Evolutionary conservation across 306 rosid genomes (phyloP).

Genomic region (Clitoria ternatea): DNA sequence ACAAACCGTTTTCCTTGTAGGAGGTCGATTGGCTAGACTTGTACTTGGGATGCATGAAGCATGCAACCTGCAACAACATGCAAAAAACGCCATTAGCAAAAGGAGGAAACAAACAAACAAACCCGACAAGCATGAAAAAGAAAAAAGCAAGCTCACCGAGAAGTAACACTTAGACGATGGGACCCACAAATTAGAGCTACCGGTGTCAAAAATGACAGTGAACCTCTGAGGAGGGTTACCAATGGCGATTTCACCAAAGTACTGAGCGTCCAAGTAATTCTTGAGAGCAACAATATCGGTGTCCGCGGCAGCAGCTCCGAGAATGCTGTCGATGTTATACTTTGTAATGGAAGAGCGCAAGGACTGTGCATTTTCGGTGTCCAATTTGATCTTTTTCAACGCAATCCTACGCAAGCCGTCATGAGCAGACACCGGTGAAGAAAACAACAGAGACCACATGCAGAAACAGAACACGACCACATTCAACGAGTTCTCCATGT

Average conservation of each 20-base stretch:
- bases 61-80: slow-evolving; percentile 69
- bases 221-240: slow-evolving; percentile 88
- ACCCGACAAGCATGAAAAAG: not conserved
- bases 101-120: not conserved
- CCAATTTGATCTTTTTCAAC: slow-evolving; percentile 54
- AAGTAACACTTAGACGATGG: slow-evolving; percentile 66
- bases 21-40: slow-evolving; percentile 57
- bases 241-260: slow-evolving; percentile 76
- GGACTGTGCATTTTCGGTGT: slow-evolving; percentile 27
- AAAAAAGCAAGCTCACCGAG: slow-evolving; percentile 65
- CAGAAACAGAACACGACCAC: slow-evolving; percentile 39
- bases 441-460: slow-evolving; percentile 45
- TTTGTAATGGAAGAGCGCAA: slow-evolving; percentile 39
- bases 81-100: slow-evolving; percentile 25
- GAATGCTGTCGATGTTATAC: slow-evolving; percentile 27
- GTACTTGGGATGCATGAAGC: slow-evolving; percentile 72
- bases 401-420: slow-evolving; percentile 70
- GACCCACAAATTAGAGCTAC: slow-evolving; percentile 96
- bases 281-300: slow-evolving; percentile 55
- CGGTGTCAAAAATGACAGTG: slow-evolving; percentile 89
- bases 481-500: slow-evolving; percentile 47
- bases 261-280: slow-evolving; percentile 95
- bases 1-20: slow-evolving; percentile 71
- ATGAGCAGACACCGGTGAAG: slow-evolving; percentile 34
- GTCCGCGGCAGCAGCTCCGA: slow-evolving; percentile 26